These are phyloP conservation scores for Teunomyces panamensis DNA, from an alignment of 805 yeast species.

Conservation along the genomic window DNA sequence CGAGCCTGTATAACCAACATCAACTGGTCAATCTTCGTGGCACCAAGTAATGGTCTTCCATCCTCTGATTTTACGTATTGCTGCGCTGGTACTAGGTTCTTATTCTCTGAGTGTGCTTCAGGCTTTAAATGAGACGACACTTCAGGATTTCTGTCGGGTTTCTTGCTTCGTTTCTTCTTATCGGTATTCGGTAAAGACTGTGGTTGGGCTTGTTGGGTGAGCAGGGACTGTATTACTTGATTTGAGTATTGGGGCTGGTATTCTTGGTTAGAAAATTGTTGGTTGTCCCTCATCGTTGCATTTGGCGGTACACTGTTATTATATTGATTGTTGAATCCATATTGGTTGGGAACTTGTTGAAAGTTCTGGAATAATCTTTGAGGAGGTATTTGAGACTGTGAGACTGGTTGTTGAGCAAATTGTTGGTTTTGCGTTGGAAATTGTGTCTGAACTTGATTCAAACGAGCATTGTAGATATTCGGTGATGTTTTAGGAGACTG, in stretches of 20 bases:
- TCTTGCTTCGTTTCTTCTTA: constrained; percentile 1
- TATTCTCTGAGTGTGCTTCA: constrained; percentile 8
- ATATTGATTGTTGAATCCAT: neutral
- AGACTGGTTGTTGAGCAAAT: constrained; percentile 3
- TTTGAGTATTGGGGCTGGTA: constrained; percentile 5
- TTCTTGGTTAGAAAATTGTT: neutral
- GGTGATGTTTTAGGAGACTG: constrained; percentile 43
- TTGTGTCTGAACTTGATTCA: constrained; percentile 9
- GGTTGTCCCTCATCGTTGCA: constrained; percentile 9
- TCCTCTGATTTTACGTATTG: constrained; percentile 52
- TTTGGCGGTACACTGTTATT: constrained; percentile 10
- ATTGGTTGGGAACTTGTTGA: constrained; percentile 7
- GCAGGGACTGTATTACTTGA: constrained; percentile 3
- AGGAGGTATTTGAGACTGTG: constrained; percentile 1
- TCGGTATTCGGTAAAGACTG: constrained; percentile 1
- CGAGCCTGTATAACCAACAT: constrained; percentile 91
- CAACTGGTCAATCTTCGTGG: constrained; percentile 85
- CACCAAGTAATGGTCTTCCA: constrained; percentile 72
- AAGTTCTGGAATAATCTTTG: constrained; percentile 4
- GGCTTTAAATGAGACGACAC: neutral
- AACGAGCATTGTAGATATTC: constrained; percentile 8
- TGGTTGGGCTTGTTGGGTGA: constrained; percentile 15
- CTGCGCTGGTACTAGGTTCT: constrained; percentile 43
- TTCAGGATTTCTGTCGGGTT: neutral
- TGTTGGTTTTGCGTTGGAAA: constrained; percentile 6